A percentile compares a stretch with the other conserved stretches of the same genome.
Evolutionary conservation across 352 stramenopile genomes (phyloP).

Genomic region (Phytophthora pini): DNA sequence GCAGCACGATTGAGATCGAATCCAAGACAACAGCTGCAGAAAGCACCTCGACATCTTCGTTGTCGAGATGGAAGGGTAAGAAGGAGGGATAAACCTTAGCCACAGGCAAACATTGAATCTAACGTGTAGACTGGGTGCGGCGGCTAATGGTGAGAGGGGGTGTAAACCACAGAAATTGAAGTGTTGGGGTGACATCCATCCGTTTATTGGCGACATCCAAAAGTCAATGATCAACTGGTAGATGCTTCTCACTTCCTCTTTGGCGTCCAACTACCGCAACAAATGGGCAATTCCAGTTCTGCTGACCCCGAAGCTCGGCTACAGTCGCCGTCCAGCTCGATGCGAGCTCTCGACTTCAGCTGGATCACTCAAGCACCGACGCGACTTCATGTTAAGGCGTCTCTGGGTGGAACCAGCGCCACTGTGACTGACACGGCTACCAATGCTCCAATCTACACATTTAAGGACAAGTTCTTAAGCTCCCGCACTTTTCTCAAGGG

Average conservation of each 20-base stretch:
- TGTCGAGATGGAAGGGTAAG: slow-evolving; percentile 31
- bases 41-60: slow-evolving; percentile 17
- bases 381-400: background rate
- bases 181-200: no score
- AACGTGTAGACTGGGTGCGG: no score
- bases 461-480: slow-evolving; percentile 2
- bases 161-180: background rate
- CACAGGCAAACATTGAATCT: background rate
- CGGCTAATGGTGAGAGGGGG: background rate
- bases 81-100: slow-evolving; percentile 24
- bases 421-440: background rate
- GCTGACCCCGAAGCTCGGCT: background rate
- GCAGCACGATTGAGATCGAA: slow-evolving; percentile 80
- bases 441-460: background rate
- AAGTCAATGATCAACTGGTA: no score
- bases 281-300: slow-evolving; percentile 3
- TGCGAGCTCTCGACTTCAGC: slow-evolving; percentile 3
- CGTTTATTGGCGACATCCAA: no score
- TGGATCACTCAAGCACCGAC: background rate
- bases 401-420: background rate
- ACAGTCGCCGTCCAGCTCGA: background rate
- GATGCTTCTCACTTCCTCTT: no score
- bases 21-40: slow-evolving; percentile 34
- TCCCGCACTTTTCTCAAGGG: slow-evolving; percentile 1
- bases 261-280: no score